A percentile compares a stretch with the other conserved stretches of the same genome.
Evolutionary conservation across 148 eudicot species (phyloP).

Genomic region (Rhododendron simsii): DNA sequence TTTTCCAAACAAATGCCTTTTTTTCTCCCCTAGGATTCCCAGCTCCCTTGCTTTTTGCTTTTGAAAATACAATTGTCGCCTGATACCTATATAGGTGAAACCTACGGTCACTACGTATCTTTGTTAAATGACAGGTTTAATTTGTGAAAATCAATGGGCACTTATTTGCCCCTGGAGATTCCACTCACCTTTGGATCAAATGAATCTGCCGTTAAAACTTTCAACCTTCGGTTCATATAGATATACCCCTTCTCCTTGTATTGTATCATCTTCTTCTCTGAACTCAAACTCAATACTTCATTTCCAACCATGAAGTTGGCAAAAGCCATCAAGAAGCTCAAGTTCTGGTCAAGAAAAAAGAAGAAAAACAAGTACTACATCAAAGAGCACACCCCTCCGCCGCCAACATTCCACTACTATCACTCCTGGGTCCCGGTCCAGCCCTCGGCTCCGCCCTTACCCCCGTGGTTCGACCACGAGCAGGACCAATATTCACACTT

Average conservation of each 20-base stretch:
- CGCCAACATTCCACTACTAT: slow-evolving; percentile 14
- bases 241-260: too few relatives aligned
- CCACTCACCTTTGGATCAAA: too few relatives aligned
- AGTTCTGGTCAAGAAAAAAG: slow-evolving; percentile 51
- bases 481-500: slow-evolving; percentile 4
- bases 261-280: neutral
- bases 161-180: too few relatives aligned
- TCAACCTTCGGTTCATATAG: too few relatives aligned
- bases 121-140: too few relatives aligned
- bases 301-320: slow-evolving; percentile 28
- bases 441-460: slow-evolving; percentile 51
- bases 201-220: too few relatives aligned
- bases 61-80: too few relatives aligned
- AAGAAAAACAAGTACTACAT: neutral
- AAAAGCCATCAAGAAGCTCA: slow-evolving; percentile 46
- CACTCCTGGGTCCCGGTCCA: slow-evolving; percentile 19
- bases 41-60: neutral
- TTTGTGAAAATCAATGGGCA: too few relatives aligned
- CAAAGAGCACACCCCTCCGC: slow-evolving; percentile 15
- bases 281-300: neutral
- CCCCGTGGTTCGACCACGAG: slow-evolving; percentile 31
- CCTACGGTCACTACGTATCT: too few relatives aligned
- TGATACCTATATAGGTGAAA: too few relatives aligned
- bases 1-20: neutral
- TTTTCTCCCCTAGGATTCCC: neutral